Evolutionary conservation across 805 yeast species (phyloP).

Genomic region (Barnettozyma sp.): DNA sequence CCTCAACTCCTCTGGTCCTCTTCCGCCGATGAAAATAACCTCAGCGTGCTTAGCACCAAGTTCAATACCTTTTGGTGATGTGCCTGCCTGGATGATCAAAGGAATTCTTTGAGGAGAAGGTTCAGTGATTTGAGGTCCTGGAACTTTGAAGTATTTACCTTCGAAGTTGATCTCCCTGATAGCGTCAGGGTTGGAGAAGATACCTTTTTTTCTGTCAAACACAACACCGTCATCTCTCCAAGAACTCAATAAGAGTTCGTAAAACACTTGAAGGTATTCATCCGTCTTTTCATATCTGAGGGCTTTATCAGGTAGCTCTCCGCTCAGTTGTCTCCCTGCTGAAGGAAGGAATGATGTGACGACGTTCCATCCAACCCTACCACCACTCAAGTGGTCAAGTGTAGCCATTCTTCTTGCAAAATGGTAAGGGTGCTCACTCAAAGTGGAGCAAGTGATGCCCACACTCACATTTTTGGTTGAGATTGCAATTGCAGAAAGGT

Average conservation of each 20-base stretch:
- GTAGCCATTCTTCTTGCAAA: slow-evolving; percentile 35
- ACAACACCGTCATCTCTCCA: slow-evolving; percentile 37
- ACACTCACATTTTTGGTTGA: slow-evolving; percentile 31
- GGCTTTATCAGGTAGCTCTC: slow-evolving; percentile 20
- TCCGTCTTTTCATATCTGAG: slow-evolving; percentile 34
- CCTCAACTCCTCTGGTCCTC: slow-evolving; percentile 29
- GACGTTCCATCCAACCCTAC: slow-evolving; percentile 38
- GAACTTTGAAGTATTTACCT: slow-evolving; percentile 35
- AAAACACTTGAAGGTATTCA: slow-evolving; percentile 36
- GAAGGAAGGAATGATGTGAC: slow-evolving; percentile 34
- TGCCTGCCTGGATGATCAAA: slow-evolving; percentile 38
- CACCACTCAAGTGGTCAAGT: slow-evolving; percentile 34
- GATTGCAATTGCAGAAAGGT: slow-evolving; percentile 25
- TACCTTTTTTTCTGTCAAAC: slow-evolving; percentile 14
- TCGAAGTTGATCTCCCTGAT: slow-evolving; percentile 34
- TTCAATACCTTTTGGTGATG: slow-evolving; percentile 33
- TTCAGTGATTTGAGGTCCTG: slow-evolving; percentile 36
- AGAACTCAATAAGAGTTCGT: slow-evolving; percentile 33
- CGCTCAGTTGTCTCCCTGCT: slow-evolving; percentile 31
- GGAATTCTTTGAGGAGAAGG: slow-evolving; percentile 41
- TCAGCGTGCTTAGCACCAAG: slow-evolving; percentile 40
- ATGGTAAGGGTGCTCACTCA: slow-evolving; percentile 35
- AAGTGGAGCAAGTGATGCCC: slow-evolving; percentile 34
- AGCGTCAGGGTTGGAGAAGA: slow-evolving; percentile 29
- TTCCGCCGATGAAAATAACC: slow-evolving; percentile 31